phyloP scores from a whole-genome alignment of 768 basidiomycete species.

The Termitomyces sp. region DNA sequence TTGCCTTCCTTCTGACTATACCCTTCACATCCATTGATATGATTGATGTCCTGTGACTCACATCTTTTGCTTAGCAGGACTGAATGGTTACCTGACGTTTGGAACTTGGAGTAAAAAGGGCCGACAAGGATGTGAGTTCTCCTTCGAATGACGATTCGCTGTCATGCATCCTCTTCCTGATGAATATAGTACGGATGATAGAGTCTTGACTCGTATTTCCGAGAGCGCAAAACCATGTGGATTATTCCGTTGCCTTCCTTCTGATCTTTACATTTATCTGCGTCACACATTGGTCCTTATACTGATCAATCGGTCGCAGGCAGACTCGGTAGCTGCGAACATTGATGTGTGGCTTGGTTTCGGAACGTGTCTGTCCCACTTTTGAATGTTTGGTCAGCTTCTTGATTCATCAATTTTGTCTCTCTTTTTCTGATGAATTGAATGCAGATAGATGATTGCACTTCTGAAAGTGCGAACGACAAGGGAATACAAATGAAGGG shows the following conservation, averaged over 20 bases:
- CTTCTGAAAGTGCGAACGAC: constrained; percentile 18
- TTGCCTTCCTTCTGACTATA: constrained; percentile 45
- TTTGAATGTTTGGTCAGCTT: neutral
- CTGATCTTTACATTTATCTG: constrained; percentile 24
- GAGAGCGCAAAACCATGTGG: constrained; percentile 34
- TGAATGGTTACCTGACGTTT: neutral
- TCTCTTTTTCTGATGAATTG: constrained; percentile 4
- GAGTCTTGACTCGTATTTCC: constrained; percentile 16
- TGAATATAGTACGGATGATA: constrained; percentile 17
- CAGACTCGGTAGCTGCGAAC: neutral
- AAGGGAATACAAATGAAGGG: constrained; percentile 23
- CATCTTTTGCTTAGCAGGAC: neutral
- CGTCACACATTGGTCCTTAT: neutral
- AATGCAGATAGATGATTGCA: constrained; percentile 15
- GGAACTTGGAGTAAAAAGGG: neutral
- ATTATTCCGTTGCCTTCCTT: constrained; percentile 59
- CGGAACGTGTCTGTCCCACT: neutral
- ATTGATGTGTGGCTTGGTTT: neutral
- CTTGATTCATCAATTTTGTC: neutral
- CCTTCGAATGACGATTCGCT: neutral
- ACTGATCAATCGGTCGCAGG: neutral
- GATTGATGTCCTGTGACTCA: constrained; percentile 1
- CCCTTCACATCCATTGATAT: neutral
- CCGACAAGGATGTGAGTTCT: constrained; percentile 1
- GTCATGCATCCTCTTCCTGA: constrained; percentile 2